phyloP scores from a whole-genome alignment of 2,329 filamentous ascomycete species.

The Periconia sp. region DNA sequence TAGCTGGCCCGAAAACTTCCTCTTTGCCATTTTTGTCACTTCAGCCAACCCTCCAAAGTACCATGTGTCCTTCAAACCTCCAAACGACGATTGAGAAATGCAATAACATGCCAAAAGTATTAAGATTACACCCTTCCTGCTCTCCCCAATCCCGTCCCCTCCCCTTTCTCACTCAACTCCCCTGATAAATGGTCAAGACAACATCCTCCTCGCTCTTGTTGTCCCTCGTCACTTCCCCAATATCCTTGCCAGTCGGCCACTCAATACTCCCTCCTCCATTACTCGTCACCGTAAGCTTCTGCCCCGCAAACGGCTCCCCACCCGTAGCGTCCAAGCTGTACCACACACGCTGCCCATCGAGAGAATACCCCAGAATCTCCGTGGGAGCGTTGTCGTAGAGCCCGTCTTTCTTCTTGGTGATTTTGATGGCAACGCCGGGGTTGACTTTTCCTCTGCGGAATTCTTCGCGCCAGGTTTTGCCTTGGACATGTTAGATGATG shows the following conservation, averaged over 20 bases:
- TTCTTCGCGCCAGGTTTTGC: slow-evolving; percentile 21
- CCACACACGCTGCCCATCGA: slow-evolving; percentile 30
- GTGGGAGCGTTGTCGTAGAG: slow-evolving; percentile 25
- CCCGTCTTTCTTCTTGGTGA: slow-evolving; percentile 26
- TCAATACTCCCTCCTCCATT: slow-evolving; percentile 24
- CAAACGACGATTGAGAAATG: too few species aligned
- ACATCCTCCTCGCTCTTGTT: slow-evolving; percentile 24
- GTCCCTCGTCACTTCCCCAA: slow-evolving; percentile 21
- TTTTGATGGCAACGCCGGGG: slow-evolving; percentile 36
- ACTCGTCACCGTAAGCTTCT: slow-evolving; percentile 25
- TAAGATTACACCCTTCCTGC: too few species aligned
- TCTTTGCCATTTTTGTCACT: too few species aligned
- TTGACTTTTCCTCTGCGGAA: slow-evolving; percentile 24
- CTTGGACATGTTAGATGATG: slow-evolving; percentile 14
- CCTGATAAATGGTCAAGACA: slow-evolving; percentile 30
- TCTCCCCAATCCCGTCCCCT: slow-evolving; percentile 1
- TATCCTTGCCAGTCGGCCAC: slow-evolving; percentile 30
- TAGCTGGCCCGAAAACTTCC: too few species aligned
- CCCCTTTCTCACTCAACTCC: slow-evolving; percentile 12
- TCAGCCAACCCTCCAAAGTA: too few species aligned
- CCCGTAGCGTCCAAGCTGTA: slow-evolving; percentile 33
- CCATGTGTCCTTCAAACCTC: too few species aligned
- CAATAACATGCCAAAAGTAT: too few species aligned
- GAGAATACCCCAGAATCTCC: slow-evolving; percentile 31
- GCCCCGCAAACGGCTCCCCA: slow-evolving; percentile 35